A percentile compares a stretch with the other conserved stretches of the same genome.
Evolutionary conservation across 345 rosid genomes (phyloP).

Genomic region (Camelina laxa): DNA sequence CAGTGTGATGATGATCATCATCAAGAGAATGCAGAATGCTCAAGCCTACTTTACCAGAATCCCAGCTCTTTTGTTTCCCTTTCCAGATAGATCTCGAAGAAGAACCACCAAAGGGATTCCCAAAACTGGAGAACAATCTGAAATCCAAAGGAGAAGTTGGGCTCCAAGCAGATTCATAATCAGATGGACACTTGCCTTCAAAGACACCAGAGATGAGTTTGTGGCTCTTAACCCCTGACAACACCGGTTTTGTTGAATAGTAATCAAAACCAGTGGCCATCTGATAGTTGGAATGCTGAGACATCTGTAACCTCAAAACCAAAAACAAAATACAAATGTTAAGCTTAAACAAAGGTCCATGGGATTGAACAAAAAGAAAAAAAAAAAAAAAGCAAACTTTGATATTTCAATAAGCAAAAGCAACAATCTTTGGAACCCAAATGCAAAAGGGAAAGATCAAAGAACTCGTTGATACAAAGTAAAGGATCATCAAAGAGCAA

Average conservation of each 20-base stretch:
- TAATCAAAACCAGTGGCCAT: conserved; percentile 45
- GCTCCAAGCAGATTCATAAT: conserved; percentile 76
- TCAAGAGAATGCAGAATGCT: conserved; percentile 76
- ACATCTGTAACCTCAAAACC: conserved; percentile 40
- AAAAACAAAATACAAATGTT: background rate
- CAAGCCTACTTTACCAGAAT: conserved; percentile 75
- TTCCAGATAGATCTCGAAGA: conserved; percentile 33
- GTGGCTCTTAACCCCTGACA: conserved; percentile 43
- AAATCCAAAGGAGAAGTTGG: conserved; percentile 93
- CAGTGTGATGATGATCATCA: conserved; percentile 46
- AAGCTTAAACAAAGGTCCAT: conserved; percentile 10
- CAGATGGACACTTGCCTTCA: conserved; percentile 65
- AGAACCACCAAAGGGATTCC: conserved; percentile 51
- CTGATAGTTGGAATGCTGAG: conserved; percentile 58
- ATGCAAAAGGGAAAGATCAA: background rate
- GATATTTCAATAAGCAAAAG: background rate
- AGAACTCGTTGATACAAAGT: conserved; percentile 5
- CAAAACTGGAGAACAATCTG: conserved; percentile 59
- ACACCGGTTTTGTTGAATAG: conserved; percentile 30
- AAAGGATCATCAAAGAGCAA: conserved; percentile 32
- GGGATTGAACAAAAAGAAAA: background rate
- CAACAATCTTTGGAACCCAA: conserved; percentile 25
- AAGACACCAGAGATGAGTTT: conserved; percentile 58
- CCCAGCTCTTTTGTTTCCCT: conserved; percentile 71
- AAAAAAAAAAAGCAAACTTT: background rate